Percentiles rank a stretch among this genome's conserved stretches.
phyloP scores from a whole-genome alignment of 768 basidiomycete species.

The Jaapia argillacea region DNA sequence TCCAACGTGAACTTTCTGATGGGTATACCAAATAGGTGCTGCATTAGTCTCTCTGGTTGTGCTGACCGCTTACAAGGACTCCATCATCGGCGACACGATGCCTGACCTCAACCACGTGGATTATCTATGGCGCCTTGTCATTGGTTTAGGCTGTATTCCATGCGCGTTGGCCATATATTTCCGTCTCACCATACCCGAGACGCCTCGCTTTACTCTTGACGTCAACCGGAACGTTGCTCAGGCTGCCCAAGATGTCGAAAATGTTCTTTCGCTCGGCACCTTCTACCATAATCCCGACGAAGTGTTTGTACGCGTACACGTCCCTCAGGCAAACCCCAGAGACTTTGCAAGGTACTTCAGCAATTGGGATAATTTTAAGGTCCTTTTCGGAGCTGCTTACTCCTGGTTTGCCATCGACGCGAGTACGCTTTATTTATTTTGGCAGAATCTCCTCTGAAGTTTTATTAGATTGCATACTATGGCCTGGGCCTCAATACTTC shows the following conservation, averaged over 20 bases:
- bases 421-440: conserved; percentile 15
- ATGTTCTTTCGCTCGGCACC: conserved; percentile 43
- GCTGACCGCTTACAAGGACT: conserved; percentile 56
- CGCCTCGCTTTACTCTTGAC: conserved; percentile 89
- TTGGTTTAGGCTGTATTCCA: conserved; percentile 81
- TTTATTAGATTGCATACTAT: conserved; percentile 68
- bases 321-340: conserved; percentile 54
- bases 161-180: conserved; percentile 79
- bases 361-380: conserved; percentile 69
- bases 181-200: conserved; percentile 89
- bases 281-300: conserved; percentile 44
- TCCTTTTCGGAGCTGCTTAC: conserved; percentile 68
- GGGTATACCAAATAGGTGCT: conserved; percentile 37
- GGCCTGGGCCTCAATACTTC: conserved; percentile 80
- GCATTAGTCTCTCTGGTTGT: conserved; percentile 57
- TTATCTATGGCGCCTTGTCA: conserved; percentile 77
- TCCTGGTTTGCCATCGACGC: conserved; percentile 88
- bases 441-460: not conserved
- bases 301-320: conserved; percentile 46
- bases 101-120: conserved; percentile 45
- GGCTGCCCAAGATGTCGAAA: conserved; percentile 64
- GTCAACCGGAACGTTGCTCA: conserved; percentile 76
- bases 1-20: too few species aligned
- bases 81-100: conserved; percentile 36
- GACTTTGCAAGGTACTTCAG: conserved; percentile 68